phyloP scores from a whole-genome alignment of 495 filamentous ascomycete species.

The Trichoderma erinaceum region DNA sequence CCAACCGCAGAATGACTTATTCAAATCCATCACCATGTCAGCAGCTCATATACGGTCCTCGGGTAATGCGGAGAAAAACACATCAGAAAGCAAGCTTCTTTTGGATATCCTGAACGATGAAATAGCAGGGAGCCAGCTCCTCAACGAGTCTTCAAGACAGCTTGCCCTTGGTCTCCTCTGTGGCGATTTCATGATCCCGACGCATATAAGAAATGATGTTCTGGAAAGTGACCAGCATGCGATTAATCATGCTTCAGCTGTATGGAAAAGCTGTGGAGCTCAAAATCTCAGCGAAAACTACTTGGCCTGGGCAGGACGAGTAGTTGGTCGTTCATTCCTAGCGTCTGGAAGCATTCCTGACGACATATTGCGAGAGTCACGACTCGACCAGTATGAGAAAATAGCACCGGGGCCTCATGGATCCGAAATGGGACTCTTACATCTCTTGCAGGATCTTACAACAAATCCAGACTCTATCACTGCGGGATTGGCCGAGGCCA shows the following conservation, averaged over 20 bases:
- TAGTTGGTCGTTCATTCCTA: slow-evolving; percentile 78
- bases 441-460: slow-evolving; percentile 61
- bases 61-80: slow-evolving; percentile 54
- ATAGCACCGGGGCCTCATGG: slow-evolving; percentile 31
- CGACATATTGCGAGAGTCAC: slow-evolving; percentile 53
- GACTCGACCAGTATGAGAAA: slow-evolving; percentile 43
- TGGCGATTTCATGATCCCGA: slow-evolving; percentile 57
- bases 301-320: slow-evolving; percentile 73
- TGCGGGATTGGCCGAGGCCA: slow-evolving; percentile 70
- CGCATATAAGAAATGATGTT: slow-evolving; percentile 52
- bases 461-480: slow-evolving; percentile 54
- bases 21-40: slow-evolving; percentile 57
- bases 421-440: slow-evolving; percentile 51
- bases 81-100: slow-evolving; percentile 66
- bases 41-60: slow-evolving; percentile 51
- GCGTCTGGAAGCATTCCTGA: slow-evolving; percentile 59
- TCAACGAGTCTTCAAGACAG: slow-evolving; percentile 62
- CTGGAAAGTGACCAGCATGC: slow-evolving; percentile 57
- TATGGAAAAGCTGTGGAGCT: slow-evolving; percentile 68
- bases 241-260: slow-evolving; percentile 49
- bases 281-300: slow-evolving; percentile 59
- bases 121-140: slow-evolving; percentile 49
- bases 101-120: slow-evolving; percentile 69
- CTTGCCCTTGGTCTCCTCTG: slow-evolving; percentile 69
- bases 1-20: slow-evolving; percentile 44